Base-by-base conservation (phyloP, 2,329 filamentous ascomycete genomes). In the Paecilomyces fulvus region DNA sequence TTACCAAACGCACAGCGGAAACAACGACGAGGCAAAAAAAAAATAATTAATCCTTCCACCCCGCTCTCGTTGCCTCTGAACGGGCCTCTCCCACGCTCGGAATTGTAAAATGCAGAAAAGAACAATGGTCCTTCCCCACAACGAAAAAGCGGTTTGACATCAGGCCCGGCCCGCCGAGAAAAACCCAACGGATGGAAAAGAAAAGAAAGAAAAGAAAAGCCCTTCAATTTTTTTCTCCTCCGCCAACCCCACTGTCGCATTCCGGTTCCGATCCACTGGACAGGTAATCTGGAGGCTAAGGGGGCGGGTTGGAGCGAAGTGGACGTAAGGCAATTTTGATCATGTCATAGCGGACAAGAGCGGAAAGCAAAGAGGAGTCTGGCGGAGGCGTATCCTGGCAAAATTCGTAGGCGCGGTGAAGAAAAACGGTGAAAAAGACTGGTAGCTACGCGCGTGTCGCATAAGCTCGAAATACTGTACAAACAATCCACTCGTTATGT, bases 1-100 rank as follows among this genome's bases (percentile, higher is more conserved):
- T 23, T 12, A 33, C 28, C 31, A 21, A 14, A 46, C 54, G 61
- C 63, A 65, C 63, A 56, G 63, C 61, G 62, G 63, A 65, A 58
- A 59, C 25, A 33, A 20, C 37, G 37, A 43, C 6, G 37, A 43
- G n/a, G n/a, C 1, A 8, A 43, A n/a, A 20, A 31, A 53, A 51
- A 14, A 20, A 11, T n/a, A 51, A 23, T 30, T 30, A 3, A 3
- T 31, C 30, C 25, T 12, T 37, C 9, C 28, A 10, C 49, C 23
- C 30, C 30, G 23, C 49, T 30, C 23, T 30, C 20, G 3, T 30
- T 28, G 21, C 9, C 50, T 20, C 50, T 30, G 11, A 52, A 30
- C 50, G 50, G 28, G 10, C n/a, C 21, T 52, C 30, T 31, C 30
- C 28, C 30, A 53, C 30, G 30, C 51, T 23, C 46, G 33, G 30